These are phyloP conservation scores for Takakia lepidozioides DNA, from an alignment of 225 moss, liverwort and hornwort species.

Conservation along the genomic window DNA sequence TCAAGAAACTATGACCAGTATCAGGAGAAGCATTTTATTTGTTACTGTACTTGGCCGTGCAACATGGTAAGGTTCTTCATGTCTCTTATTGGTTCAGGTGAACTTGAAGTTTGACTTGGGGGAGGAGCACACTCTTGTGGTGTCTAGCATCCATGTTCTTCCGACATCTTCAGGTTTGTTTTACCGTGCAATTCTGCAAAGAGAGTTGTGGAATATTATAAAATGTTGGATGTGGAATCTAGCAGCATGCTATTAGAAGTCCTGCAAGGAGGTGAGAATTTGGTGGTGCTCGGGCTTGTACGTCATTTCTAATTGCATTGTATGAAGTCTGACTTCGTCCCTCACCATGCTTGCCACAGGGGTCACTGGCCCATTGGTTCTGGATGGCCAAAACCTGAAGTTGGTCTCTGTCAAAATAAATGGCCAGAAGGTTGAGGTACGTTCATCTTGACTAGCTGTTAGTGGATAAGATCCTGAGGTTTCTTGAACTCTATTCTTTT, in stretches of 20 bases:
- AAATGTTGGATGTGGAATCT: not conserved
- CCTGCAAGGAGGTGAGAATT: no score
- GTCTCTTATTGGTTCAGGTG: constrained; percentile 33
- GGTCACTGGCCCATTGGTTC: constrained; percentile 41
- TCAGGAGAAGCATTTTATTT: not conserved
- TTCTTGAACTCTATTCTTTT: no score
- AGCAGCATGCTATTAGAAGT: not conserved
- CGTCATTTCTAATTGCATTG: no score
- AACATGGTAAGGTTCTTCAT: no score
- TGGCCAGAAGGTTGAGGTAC: constrained; percentile 44
- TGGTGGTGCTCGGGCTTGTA: not conserved
- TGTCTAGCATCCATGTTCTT: constrained; percentile 69
- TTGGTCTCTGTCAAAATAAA: constrained; percentile 65
- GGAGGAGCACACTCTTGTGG: constrained; percentile 73
- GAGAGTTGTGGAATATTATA: not conserved
- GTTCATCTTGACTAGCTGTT: not conserved
- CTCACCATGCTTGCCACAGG: no score
- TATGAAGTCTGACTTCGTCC: no score
- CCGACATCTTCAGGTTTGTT: constrained; percentile 35
- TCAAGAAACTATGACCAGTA: not conserved
- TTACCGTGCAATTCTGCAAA: no score
- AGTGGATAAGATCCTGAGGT: not conserved
- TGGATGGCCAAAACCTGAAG: constrained; percentile 78
- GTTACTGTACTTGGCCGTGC: no score
- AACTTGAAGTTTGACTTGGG: constrained; percentile 68